Evolutionary conservation across 1,284 basidiomycete genomes (phyloP), one percentile per base, ranked within the genome.

Genomic region (Sanguinoderma infundibulare): DNA sequence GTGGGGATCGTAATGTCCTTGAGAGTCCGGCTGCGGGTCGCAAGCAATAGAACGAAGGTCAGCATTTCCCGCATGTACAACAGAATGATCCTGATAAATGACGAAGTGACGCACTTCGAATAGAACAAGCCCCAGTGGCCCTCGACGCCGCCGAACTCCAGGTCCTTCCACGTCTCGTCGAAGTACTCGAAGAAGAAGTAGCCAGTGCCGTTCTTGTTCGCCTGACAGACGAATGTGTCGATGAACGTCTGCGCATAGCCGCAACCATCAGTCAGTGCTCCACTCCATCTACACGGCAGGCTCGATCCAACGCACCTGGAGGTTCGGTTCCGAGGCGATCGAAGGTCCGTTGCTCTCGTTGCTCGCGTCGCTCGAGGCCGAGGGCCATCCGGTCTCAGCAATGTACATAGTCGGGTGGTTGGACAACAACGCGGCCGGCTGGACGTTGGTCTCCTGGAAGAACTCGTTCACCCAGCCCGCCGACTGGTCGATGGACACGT

Each of bases 371-470:
- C 83, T 85, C 1, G 89, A 89, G 63, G 80, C 77, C 35, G 92
- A 88, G 14, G 96, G 96, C 96, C 96, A 98, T 39, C 96, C 96
- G 24, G 95, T 95, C 79, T 97, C 95, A 10, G 94, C 94, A 66
- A 96, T 94, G 77, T 87, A 95, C 81, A 90, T 89, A 59, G 79
- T 76, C 5, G 94, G 94, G 61, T 87, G 83, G 76, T 94, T 94
- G 15, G 83, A 57, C n/a, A 78, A 67, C n/a, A 72, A 64, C 20
- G 66, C 39, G 2, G 85, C 84, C 28, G 79, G 78, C 44, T 71
- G 77, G 8, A 92, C 83, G 72, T 92, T 86, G 40, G 79, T 85
- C 39, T 79, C 70, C 54, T 83, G 69, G 75, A 86, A 88, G 77
- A 86, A 91, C 17, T 81, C 70, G 62, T 74, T 78, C 0, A 87